A percentile compares a stretch with the other conserved stretches of the same genome.
These are phyloP conservation scores for Chaetothyriales sp. DNA, from an alignment of 2,329 filamentous ascomycete genomes.

Conservation along the genomic window DNA sequence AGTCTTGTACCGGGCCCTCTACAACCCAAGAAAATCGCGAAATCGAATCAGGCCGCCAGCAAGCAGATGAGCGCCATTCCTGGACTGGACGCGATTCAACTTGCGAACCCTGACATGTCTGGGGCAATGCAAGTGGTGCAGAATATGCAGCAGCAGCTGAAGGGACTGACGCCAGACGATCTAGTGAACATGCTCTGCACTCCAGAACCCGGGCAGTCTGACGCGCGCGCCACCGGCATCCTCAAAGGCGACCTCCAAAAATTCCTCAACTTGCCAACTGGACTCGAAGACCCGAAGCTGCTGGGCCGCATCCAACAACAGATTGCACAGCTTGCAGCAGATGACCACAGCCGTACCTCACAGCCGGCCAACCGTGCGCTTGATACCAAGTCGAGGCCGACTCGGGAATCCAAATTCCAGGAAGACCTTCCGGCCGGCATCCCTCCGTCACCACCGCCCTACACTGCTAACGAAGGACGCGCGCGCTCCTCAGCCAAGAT, in stretches of 20 bases:
- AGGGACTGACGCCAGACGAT: neutral
- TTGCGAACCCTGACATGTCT: neutral
- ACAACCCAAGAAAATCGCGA: neutral
- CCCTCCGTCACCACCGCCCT: neutral
- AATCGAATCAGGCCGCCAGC: neutral
- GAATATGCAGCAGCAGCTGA: neutral
- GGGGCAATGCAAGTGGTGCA: neutral
- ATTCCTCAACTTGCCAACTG: neutral
- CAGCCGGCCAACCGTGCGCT: neutral
- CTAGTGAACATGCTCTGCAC: neutral
- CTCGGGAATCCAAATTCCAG: constrained; percentile 1
- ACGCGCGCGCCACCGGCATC: neutral
- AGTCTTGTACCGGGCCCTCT: neutral
- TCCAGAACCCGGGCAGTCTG: neutral
- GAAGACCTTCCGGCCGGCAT: neutral
- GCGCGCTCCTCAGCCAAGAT: neutral
- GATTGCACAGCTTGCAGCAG: neutral
- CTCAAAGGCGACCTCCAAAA: neutral
- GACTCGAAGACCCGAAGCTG: neutral
- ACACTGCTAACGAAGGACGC: constrained; percentile 1
- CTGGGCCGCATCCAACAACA: neutral
- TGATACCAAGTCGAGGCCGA: neutral
- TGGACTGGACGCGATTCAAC: neutral
- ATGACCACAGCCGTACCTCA: neutral
- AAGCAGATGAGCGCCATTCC: neutral